Conservation (phyloP, 2,329 filamentous ascomycete genomes). For the Colletotrichum sp. region DNA sequence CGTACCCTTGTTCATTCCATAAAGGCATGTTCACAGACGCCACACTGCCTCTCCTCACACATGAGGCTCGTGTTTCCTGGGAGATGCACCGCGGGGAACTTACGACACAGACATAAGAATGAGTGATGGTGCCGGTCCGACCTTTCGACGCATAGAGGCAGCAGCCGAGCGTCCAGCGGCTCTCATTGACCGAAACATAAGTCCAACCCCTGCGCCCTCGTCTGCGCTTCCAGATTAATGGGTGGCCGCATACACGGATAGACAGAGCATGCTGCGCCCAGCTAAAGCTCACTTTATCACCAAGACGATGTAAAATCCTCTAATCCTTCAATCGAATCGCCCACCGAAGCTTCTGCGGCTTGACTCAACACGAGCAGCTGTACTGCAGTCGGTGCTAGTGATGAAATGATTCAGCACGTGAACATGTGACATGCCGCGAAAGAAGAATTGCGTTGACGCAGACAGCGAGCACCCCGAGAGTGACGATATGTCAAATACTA, state of each 20-base stretch:
- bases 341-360: background rate
- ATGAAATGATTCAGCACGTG: background rate
- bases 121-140: fast-evolving
- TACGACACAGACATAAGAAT: background rate
- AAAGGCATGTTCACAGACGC: background rate
- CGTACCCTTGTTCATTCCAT: background rate
- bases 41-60: background rate
- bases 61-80: background rate
- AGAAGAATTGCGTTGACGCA: background rate
- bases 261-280: background rate
- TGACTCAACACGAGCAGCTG: background rate
- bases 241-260: background rate
- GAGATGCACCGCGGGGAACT: background rate
- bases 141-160: background rate
- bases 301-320: fast-evolving
- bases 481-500: no score
- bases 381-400: background rate
- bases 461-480: background rate
- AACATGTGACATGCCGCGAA: background rate
- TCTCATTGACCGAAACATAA: background rate
- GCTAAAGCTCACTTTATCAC: background rate
- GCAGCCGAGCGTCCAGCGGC: background rate
- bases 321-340: background rate
- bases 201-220: background rate
- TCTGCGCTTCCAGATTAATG: background rate